A percentile compares a stretch with the other conserved stretches of the same genome.
These are phyloP conservation scores for Ophiostoma australiae DNA, from an alignment of 2,329 filamentous ascomycete species.

Conservation along the genomic window DNA sequence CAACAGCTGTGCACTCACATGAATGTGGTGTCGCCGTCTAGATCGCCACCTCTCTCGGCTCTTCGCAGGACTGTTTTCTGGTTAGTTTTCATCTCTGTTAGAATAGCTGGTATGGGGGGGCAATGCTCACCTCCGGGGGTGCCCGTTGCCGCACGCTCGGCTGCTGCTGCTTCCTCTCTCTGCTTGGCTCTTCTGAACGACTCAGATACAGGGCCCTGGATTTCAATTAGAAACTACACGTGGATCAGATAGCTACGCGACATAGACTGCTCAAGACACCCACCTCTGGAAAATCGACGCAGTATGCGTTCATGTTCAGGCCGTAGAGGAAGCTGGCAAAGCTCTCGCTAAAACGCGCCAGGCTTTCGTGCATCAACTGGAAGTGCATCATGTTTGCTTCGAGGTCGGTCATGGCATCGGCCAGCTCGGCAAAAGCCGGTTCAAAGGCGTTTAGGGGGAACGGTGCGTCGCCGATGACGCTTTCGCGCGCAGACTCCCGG, in stretches of 20 bases:
- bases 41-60: slow-evolving; percentile 32
- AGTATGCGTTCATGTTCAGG: slow-evolving; percentile 98
- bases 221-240: background rate
- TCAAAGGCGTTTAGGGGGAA: slow-evolving; percentile 79
- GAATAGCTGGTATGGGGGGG: too few relatives aligned
- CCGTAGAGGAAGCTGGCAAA: slow-evolving; percentile 95
- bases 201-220: slow-evolving; percentile 72
- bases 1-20: slow-evolving; percentile 51
- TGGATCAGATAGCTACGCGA: background rate
- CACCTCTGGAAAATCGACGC: slow-evolving; percentile 94
- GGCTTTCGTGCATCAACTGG: slow-evolving; percentile 91
- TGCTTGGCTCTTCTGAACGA: slow-evolving; percentile 68
- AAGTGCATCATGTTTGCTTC: slow-evolving; percentile 98
- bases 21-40: slow-evolving; percentile 73
- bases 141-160: slow-evolving; percentile 10
- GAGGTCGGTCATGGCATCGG: slow-evolving; percentile 89
- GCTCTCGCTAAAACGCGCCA: slow-evolving; percentile 89
- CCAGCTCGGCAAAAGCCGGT: slow-evolving; percentile 85
- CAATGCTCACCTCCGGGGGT: slow-evolving; percentile 7
- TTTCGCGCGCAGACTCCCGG: slow-evolving; percentile 64
- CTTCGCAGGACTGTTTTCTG: background rate
- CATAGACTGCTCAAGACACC: background rate
- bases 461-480: slow-evolving; percentile 48
- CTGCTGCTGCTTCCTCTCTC: slow-evolving; percentile 42
- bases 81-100: background rate